phyloP scores from a whole-genome alignment of 2,329 filamentous ascomycete species.

The Pseudocercospora fijiensis region DNA sequence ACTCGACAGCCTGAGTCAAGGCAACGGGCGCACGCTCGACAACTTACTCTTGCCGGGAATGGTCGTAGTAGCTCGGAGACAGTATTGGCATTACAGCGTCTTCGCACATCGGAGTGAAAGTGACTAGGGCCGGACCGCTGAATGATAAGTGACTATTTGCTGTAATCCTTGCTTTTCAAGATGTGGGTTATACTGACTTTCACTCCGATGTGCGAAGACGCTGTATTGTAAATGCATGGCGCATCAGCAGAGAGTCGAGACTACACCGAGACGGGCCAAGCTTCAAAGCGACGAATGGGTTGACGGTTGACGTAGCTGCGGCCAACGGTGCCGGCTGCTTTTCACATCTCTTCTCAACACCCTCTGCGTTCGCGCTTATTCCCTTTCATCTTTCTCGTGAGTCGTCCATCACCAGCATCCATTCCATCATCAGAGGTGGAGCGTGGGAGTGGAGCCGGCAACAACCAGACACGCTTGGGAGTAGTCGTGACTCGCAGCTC shows the following conservation, averaged over 20 bases:
- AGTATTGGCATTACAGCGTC: too few relatives aligned
- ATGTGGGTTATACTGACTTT: too few relatives aligned
- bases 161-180: too few relatives aligned
- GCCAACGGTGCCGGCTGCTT: not conserved
- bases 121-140: too few relatives aligned
- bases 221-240: not conserved
- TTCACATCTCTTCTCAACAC: not conserved
- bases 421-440: not conserved
- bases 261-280: slow-evolving; percentile 2
- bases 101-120: too few relatives aligned
- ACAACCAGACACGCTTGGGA: not conserved
- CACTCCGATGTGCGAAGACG: too few relatives aligned
- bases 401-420: not conserved
- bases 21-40: not conserved
- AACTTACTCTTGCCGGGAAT: not conserved
- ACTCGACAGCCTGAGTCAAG: not conserved
- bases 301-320: not conserved
- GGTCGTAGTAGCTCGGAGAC: not conserved
- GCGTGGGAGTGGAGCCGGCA: slow-evolving; percentile 1
- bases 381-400: not conserved
- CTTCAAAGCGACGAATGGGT: not conserved
- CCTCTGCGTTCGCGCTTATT: not conserved
- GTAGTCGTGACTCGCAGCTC: slow-evolving; percentile 7
- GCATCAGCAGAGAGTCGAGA: not conserved
- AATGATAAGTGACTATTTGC: too few relatives aligned